Percentiles rank a stretch among this genome's conserved stretches.
phyloP scores from a whole-genome alignment of 257 asterid genomes.

The Euphrasia confusa region DNA sequence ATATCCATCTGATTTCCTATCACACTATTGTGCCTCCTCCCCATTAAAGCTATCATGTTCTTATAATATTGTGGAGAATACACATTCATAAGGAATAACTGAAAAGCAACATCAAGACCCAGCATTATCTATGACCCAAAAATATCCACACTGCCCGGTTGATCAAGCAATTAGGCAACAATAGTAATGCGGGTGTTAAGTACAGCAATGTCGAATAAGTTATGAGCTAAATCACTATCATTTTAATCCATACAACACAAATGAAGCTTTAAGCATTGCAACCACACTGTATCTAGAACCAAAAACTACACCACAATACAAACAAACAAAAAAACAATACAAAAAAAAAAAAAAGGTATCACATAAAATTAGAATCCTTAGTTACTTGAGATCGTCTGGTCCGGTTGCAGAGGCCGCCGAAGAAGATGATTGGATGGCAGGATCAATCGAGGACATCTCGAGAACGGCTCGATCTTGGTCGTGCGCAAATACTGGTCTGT shows the following conservation, averaged over 20 bases:
- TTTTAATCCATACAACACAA: not conserved
- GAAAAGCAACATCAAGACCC: slow-evolving; percentile 17
- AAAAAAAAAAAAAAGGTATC: slow-evolving; percentile 15
- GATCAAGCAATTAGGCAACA: slow-evolving; percentile 10
- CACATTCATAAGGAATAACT: not conserved
- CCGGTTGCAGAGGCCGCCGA: slow-evolving; percentile 34
- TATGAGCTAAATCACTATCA: not conserved
- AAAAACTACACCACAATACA: too few species aligned
- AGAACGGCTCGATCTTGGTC: slow-evolving; percentile 61
- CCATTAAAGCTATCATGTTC: slow-evolving; percentile 8
- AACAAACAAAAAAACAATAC: slow-evolving; percentile 16
- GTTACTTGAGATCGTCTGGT: slow-evolving; percentile 42
- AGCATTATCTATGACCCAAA: slow-evolving; percentile 4
- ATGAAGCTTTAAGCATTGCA: not conserved
- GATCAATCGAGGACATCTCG: slow-evolving; percentile 66
- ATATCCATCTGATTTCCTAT: slow-evolving; percentile 11
- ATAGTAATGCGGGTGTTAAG: slow-evolving; percentile 1
- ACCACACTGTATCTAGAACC: not conserved
- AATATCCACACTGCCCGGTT: not conserved
- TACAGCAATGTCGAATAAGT: slow-evolving; percentile 12
- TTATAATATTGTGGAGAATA: not conserved
- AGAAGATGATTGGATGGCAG: slow-evolving; percentile 36
- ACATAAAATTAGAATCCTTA: slow-evolving; percentile 13
- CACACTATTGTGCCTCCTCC: not conserved
- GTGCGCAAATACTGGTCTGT: slow-evolving; percentile 65